Percentiles rank a stretch among this genome's conserved stretches.
Evolutionary conservation across 139 green algal genomes (phyloP).

Genomic region (Penium margaritaceum): DNA sequence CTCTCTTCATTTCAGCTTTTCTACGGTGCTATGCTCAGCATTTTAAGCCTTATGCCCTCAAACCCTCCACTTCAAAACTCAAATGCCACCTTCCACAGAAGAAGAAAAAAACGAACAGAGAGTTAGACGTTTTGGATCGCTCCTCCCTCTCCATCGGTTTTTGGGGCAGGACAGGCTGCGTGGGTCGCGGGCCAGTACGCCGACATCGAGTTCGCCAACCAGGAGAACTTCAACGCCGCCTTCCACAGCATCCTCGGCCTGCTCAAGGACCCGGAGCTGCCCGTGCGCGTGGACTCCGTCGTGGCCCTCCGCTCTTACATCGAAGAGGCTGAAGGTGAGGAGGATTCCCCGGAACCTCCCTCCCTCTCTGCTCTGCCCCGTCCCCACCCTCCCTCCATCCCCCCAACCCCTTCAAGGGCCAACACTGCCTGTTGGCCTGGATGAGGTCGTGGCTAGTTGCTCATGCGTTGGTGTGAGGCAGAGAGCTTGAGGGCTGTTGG

Average conservation of each 20-base stretch:
- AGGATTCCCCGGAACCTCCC: background rate
- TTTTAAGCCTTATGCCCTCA: too few relatives aligned
- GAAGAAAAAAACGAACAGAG: too few relatives aligned
- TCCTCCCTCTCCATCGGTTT: too few relatives aligned
- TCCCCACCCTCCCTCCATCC: background rate
- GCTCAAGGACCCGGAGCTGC: conserved; percentile 75
- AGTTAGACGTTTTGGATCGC: too few relatives aligned
- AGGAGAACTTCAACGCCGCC: conserved; percentile 59
- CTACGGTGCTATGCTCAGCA: too few relatives aligned
- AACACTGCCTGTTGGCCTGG: background rate
- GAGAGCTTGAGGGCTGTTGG: too few relatives aligned
- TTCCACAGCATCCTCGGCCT: conserved; percentile 58
- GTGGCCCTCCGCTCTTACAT: conserved; percentile 79
- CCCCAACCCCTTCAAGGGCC: conserved; percentile 40
- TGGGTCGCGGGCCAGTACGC: conserved; percentile 77
- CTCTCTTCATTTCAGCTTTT: too few relatives aligned
- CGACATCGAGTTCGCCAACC: conserved; percentile 70
- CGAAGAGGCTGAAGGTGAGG: conserved; percentile 54
- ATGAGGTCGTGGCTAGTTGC: background rate
- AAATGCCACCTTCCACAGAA: too few relatives aligned
- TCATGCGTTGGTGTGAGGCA: background rate
- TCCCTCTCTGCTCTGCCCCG: background rate
- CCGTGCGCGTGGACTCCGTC: conserved; percentile 72
- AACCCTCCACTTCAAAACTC: too few relatives aligned
- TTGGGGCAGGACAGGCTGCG: conserved; percentile 60